These are phyloP conservation scores for Aphanomyces invadans DNA, from an alignment of 352 stramenopile genomes.

Conservation along the genomic window DNA sequence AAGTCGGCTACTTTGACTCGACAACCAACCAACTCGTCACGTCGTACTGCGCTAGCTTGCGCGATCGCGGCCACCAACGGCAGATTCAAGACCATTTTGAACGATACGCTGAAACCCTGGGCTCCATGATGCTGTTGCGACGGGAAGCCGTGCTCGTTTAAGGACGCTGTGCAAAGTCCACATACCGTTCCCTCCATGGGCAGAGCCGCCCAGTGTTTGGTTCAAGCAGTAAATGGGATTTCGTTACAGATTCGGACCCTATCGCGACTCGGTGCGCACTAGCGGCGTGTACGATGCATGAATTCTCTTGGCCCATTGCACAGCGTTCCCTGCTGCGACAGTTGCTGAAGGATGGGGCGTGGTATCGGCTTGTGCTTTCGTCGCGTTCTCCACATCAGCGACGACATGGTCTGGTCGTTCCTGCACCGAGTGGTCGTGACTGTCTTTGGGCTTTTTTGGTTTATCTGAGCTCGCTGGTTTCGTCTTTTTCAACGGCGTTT, in stretches of 20 bases:
- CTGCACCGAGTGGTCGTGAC: too few relatives aligned
- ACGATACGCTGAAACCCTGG: constrained; percentile 34
- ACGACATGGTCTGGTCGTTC: too few relatives aligned
- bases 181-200: too few relatives aligned
- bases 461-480: too few relatives aligned
- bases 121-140: constrained; percentile 20
- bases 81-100: constrained; percentile 37
- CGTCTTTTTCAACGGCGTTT: too few relatives aligned
- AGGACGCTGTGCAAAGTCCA: neutral
- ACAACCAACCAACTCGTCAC: constrained; percentile 32
- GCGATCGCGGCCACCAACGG: constrained; percentile 18
- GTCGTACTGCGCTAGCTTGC: constrained; percentile 52
- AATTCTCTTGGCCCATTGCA: constrained; percentile 3
- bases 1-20: constrained; percentile 53
- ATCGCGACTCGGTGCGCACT: too few relatives aligned
- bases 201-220: too few relatives aligned
- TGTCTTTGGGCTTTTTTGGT: too few relatives aligned
- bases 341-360: neutral
- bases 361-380: neutral
- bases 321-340: neutral
- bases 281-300: neutral
- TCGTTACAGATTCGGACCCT: too few relatives aligned
- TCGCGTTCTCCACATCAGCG: neutral
- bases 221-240: too few relatives aligned
- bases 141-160: constrained; percentile 1